phyloP scores from a whole-genome alignment of 805 yeast genomes.

The Isabelozyma gotoi region DNA sequence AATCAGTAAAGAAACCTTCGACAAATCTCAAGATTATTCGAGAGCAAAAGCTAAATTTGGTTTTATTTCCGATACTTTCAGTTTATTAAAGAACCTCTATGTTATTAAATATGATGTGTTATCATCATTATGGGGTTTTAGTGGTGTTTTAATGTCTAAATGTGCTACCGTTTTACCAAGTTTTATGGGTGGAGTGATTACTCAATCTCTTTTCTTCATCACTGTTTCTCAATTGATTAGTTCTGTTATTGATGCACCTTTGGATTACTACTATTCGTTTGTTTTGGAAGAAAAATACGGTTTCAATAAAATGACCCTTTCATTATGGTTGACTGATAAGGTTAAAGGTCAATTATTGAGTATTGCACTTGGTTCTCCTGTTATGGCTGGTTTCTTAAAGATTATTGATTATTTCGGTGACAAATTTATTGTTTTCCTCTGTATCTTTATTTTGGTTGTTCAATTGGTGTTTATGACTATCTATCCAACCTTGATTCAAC shows the following conservation, averaged over 20 bases:
- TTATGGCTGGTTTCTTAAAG: slow-evolving; percentile 72
- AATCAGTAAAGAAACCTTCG: slow-evolving; percentile 70
- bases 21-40: slow-evolving; percentile 75
- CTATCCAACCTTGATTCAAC: slow-evolving; percentile 84
- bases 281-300: slow-evolving; percentile 92
- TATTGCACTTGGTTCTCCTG: slow-evolving; percentile 65
- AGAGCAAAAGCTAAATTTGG: slow-evolving; percentile 75
- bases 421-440: slow-evolving; percentile 75
- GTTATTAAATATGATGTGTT: slow-evolving; percentile 57
- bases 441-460: slow-evolving; percentile 66
- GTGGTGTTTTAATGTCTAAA: slow-evolving; percentile 62
- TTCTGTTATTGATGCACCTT: slow-evolving; percentile 61
- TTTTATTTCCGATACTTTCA: slow-evolving; percentile 51
- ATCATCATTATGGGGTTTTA: slow-evolving; percentile 36
- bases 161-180: slow-evolving; percentile 43
- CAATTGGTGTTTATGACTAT: slow-evolving; percentile 75
- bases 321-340: slow-evolving; percentile 71
- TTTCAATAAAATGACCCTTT: slow-evolving; percentile 79
- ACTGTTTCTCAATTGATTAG: slow-evolving; percentile 52
- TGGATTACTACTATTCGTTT: slow-evolving; percentile 74
- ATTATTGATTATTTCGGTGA: slow-evolving; percentile 81
- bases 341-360: slow-evolving; percentile 59
- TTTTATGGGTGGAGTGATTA: slow-evolving; percentile 55
- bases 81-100: slow-evolving; percentile 55
- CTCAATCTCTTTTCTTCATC: slow-evolving; percentile 68